Evolutionary conservation across 352 stramenopile genomes (phyloP).

Genomic region (Pythium guiyangense): DNA sequence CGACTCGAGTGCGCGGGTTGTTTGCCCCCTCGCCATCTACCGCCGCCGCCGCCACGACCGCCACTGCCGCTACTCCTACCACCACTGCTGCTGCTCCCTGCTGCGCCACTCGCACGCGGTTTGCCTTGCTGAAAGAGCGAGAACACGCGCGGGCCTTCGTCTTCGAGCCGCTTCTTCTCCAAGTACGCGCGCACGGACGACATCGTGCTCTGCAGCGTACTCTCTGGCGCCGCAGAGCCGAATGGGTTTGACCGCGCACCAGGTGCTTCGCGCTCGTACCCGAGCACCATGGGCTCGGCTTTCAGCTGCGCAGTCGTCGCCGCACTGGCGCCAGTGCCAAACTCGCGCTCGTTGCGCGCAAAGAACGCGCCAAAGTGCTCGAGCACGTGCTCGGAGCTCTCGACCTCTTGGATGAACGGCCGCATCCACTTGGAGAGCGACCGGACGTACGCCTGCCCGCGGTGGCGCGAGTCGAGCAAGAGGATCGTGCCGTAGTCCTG

Average conservation of each 20-base stretch:
- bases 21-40: not conserved
- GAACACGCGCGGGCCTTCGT: conserved; percentile 9
- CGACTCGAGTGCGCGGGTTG: not conserved
- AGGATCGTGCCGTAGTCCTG: conserved; percentile 97
- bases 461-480: conserved; percentile 90
- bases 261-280: conserved; percentile 29
- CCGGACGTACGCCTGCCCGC: conserved; percentile 48
- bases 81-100: not conserved
- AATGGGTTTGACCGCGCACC: no score
- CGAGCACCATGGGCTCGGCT: conserved; percentile 22
- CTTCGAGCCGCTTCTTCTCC: conserved; percentile 15
- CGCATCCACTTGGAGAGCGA: conserved; percentile 83
- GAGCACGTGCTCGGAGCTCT: conserved; percentile 57
- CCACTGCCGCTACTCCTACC: no score
- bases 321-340: conserved; percentile 15
- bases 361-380: conserved; percentile 65
- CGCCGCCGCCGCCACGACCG: not conserved
- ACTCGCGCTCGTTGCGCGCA: conserved; percentile 42
- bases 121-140: conserved; percentile 15
- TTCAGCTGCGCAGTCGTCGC: not conserved
- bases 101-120: not conserved
- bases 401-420: conserved; percentile 65
- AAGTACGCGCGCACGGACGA: conserved; percentile 29
- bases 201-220: conserved; percentile 19
- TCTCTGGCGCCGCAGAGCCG: not conserved